These are phyloP conservation scores for Hypoxylon perforatum DNA, from an alignment of 495 filamentous ascomycete genomes.

Conservation along the genomic window DNA sequence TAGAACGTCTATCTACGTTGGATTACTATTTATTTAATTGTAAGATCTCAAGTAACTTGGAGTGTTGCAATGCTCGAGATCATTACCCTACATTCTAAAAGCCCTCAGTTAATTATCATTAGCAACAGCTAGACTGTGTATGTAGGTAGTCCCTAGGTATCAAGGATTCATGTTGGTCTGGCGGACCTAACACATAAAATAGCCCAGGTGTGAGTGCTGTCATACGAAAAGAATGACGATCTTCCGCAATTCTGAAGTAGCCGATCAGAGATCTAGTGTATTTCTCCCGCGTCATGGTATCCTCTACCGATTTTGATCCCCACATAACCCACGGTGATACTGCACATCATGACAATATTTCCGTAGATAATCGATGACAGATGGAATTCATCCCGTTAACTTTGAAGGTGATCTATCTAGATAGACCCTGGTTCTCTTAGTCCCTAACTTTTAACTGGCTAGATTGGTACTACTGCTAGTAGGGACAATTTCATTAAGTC, in stretches of 20 bases:
- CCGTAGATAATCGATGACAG: constrained; percentile 20
- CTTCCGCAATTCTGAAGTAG: constrained; percentile 10
- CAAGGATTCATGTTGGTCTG: not conserved
- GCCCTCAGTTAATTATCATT: too few species aligned
- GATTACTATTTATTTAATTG: not conserved
- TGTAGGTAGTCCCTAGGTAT: too few species aligned
- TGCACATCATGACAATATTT: constrained; percentile 3
- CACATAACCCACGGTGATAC: constrained; percentile 19
- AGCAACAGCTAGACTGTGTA: too few species aligned
- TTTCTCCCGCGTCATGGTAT: constrained; percentile 27
- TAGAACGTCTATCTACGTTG: not conserved
- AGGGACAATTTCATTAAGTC: not conserved
- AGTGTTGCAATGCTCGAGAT: too few species aligned
- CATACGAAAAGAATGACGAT: constrained; percentile 4
- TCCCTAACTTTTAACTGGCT: not conserved
- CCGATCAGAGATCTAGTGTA: constrained; percentile 15
- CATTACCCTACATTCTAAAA: too few species aligned
- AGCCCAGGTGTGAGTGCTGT: too few species aligned
- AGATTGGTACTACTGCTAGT: not conserved
- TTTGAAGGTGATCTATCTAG: constrained; percentile 11
- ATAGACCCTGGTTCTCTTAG: not conserved
- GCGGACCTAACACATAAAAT: too few species aligned
- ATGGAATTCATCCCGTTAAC: constrained; percentile 15
- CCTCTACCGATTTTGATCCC: constrained; percentile 5
- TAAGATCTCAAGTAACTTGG: not conserved